These are phyloP conservation scores for Prunus armeniaca DNA, from an alignment of 306 rosid genomes.

Conservation along the genomic window DNA sequence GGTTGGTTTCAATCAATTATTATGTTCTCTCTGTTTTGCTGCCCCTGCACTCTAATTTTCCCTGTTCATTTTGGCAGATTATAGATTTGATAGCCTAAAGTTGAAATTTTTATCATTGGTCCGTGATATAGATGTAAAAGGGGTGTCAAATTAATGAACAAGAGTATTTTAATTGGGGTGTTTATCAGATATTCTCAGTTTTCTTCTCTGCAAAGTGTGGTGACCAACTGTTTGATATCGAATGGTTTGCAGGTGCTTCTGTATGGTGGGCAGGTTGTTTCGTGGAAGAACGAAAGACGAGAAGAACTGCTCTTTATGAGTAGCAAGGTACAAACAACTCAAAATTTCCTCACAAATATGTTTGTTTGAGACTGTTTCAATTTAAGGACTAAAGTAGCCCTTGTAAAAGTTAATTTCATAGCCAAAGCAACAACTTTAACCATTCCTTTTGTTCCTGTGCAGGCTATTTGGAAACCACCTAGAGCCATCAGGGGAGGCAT, in stretches of 20 bases:
- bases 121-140: background rate
- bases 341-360: background rate
- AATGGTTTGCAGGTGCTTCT: conserved; percentile 63
- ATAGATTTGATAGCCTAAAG: background rate
- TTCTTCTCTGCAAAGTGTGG: background rate
- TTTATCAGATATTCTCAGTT: background rate
- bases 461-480: conserved; percentile 60
- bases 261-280: conserved; percentile 69
- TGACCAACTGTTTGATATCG: conserved; percentile 2
- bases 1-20: background rate
- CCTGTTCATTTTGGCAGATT: too few species aligned
- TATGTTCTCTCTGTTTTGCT: background rate
- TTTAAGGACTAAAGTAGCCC: background rate
- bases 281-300: conserved; percentile 72
- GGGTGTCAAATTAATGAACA: too few species aligned
- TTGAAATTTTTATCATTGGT: background rate
- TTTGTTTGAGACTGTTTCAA: background rate
- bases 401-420: too few species aligned
- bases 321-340: conserved; percentile 53
- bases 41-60: background rate
- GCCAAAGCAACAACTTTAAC: too few species aligned
- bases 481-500: conserved; percentile 81
- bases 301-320: conserved; percentile 77
- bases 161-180: too few species aligned
- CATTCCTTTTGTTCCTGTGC: conserved; percentile 4